Evolutionary conservation across 345 rosid species (phyloP).

Genomic region (Ceriops zippeliana): DNA sequence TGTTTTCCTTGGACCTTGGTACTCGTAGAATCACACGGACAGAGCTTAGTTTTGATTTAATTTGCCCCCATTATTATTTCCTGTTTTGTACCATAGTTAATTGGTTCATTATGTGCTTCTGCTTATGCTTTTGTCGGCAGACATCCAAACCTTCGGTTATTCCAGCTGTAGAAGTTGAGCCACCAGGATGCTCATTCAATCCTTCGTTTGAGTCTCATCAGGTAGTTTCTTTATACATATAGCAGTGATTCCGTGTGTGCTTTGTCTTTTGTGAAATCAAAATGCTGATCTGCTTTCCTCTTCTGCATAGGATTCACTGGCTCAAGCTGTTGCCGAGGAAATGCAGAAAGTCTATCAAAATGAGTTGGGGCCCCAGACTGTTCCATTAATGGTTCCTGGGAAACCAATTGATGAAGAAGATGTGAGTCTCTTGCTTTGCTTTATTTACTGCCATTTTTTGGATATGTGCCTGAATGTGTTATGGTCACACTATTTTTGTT

Average conservation of each 20-base stretch:
- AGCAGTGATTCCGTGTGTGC: neutral
- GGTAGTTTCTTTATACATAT: conserved; percentile 30
- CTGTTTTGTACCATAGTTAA: neutral
- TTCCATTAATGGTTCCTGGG: conserved; percentile 73
- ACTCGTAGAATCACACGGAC: too few species aligned
- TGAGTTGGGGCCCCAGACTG: conserved; percentile 90
- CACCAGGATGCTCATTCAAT: conserved; percentile 88
- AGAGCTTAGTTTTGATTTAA: neutral
- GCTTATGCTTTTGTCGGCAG: conserved; percentile 21
- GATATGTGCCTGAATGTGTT: neutral
- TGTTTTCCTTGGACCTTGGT: too few species aligned
- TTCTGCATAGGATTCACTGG: conserved; percentile 65
- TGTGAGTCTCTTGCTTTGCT: conserved; percentile 35
- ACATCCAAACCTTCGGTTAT: conserved; percentile 51
- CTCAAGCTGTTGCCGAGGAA: conserved; percentile 94
- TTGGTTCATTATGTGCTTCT: neutral
- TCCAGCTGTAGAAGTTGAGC: conserved; percentile 93
- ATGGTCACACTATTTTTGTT: conserved; percentile 1
- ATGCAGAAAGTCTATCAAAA: conserved; percentile 74
- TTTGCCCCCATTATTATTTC: neutral
- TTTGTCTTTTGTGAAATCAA: neutral
- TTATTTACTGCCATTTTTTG: neutral
- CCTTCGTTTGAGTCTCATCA: conserved; percentile 81
- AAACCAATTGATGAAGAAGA: conserved; percentile 61
- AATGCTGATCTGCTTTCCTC: conserved; percentile 2